These are phyloP conservation scores for Populus hybrid DNA, from an alignment of 441 rosid genomes.

Conservation along the genomic window DNA sequence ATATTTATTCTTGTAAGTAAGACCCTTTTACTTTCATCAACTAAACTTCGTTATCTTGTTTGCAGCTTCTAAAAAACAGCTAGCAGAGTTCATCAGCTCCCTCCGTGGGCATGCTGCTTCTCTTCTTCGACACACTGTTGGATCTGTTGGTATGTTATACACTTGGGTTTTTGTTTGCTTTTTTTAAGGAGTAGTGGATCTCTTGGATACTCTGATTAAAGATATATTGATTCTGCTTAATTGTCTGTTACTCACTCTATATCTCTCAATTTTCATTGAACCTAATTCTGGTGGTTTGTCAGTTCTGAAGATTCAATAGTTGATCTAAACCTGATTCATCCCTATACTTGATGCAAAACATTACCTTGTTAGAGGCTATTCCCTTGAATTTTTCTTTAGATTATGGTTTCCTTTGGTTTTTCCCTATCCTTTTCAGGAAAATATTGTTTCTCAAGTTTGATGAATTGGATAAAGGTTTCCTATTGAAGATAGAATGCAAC, in stretches of 20 bases:
- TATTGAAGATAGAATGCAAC: neutral
- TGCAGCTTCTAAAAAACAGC: slow-evolving; percentile 82
- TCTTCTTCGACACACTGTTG: slow-evolving; percentile 89
- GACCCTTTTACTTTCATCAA: neutral
- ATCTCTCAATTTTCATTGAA: neutral
- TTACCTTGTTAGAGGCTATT: neutral
- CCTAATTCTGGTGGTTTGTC: neutral
- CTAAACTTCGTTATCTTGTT: slow-evolving; percentile 1
- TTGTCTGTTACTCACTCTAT: neutral
- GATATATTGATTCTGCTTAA: neutral
- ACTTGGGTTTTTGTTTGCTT: neutral
- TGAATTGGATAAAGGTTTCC: neutral
- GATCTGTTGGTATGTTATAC: slow-evolving; percentile 73
- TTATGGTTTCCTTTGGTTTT: neutral
- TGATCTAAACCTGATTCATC: neutral
- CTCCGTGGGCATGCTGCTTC: slow-evolving; percentile 80
- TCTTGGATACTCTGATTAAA: neutral
- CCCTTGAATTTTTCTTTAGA: neutral
- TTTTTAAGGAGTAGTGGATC: neutral
- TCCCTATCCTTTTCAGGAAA: neutral
- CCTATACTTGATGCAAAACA: neutral
- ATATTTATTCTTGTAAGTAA: neutral
- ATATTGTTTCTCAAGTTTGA: neutral
- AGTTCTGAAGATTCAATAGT: no score
- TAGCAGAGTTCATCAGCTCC: slow-evolving; percentile 59